A percentile compares a stretch with the other conserved stretches of the same genome.
phyloP scores from a whole-genome alignment of 495 filamentous ascomycete species.

The Hypoxylon rickii region DNA sequence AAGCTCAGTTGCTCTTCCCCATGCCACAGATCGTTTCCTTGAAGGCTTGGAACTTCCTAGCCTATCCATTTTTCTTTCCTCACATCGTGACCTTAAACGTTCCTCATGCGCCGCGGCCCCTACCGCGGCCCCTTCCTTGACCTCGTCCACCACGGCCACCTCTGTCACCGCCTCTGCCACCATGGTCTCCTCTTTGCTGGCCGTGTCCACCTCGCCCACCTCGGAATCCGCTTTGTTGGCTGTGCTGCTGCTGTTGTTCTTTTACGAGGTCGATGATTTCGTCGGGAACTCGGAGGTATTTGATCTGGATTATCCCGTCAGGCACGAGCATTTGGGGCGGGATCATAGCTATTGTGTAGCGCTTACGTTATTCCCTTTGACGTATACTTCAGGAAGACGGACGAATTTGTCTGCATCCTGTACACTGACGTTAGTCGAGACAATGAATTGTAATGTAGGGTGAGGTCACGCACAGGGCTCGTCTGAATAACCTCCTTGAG shows the following conservation, averaged over 20 bases:
- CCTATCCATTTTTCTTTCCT: background rate
- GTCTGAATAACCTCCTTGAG: conserved; percentile 98
- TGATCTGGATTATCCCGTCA: conserved; percentile 67
- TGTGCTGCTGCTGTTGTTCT: conserved; percentile 84
- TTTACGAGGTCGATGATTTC: conserved; percentile 93
- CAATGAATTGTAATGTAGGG: background rate
- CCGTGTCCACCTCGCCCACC: conserved; percentile 70
- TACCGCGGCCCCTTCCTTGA: conserved; percentile 58
- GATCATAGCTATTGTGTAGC: background rate
- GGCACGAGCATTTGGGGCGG: background rate
- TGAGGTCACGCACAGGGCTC: conserved; percentile 63
- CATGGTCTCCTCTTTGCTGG: conserved; percentile 65
- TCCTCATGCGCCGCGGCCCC: conserved; percentile 47
- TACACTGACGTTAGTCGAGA: background rate
- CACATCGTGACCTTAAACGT: background rate
- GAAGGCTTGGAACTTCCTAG: background rate
- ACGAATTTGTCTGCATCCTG: conserved; percentile 92
- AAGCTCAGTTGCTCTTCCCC: background rate
- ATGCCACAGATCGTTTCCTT: background rate
- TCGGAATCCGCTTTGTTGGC: conserved; percentile 60
- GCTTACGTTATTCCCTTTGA: conserved; percentile 92
- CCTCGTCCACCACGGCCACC: conserved; percentile 56
- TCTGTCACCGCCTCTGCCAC: conserved; percentile 59
- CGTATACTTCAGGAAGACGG: conserved; percentile 88
- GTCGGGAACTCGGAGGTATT: conserved; percentile 94